Conservation (phyloP, 495 filamentous ascomycete species). For the Hapsidospora chrysogenum region DNA sequence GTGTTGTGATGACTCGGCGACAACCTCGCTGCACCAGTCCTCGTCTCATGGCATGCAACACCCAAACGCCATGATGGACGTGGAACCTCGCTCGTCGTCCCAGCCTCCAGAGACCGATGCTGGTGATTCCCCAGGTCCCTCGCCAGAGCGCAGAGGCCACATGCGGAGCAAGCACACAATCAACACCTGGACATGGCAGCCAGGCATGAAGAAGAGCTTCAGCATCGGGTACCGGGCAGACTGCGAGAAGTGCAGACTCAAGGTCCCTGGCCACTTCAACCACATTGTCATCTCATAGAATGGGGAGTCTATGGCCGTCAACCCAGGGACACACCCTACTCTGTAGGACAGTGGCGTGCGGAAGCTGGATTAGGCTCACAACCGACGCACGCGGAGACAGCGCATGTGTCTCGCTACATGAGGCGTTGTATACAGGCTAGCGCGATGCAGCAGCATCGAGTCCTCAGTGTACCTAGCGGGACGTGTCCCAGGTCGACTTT, state of each 20-base stretch:
- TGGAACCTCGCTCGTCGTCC: slow-evolving; percentile 10
- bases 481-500: no score
- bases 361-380: neutral
- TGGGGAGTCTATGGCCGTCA: slow-evolving; percentile 4
- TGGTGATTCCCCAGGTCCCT: slow-evolving; percentile 10
- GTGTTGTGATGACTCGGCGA: slow-evolving; percentile 24
- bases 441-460: no score
- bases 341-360: slow-evolving; percentile 2
- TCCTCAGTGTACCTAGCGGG: no score
- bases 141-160: slow-evolving; percentile 17
- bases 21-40: neutral
- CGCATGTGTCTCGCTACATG: no score
- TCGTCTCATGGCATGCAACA: neutral
- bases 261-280: slow-evolving; percentile 75
- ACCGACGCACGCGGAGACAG: slow-evolving; percentile 2
- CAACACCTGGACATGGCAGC: slow-evolving; percentile 31
- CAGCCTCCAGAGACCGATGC: neutral
- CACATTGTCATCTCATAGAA: slow-evolving; percentile 52
- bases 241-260: slow-evolving; percentile 68
- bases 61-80: slow-evolving; percentile 14
- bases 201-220: slow-evolving; percentile 46
- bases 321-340: neutral
- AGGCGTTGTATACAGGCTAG: no score
- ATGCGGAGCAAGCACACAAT: slow-evolving; percentile 29
- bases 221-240: slow-evolving; percentile 75